These are phyloP conservation scores for Mallotus repandus DNA, from an alignment of 441 rosid species.

Conservation along the genomic window DNA sequence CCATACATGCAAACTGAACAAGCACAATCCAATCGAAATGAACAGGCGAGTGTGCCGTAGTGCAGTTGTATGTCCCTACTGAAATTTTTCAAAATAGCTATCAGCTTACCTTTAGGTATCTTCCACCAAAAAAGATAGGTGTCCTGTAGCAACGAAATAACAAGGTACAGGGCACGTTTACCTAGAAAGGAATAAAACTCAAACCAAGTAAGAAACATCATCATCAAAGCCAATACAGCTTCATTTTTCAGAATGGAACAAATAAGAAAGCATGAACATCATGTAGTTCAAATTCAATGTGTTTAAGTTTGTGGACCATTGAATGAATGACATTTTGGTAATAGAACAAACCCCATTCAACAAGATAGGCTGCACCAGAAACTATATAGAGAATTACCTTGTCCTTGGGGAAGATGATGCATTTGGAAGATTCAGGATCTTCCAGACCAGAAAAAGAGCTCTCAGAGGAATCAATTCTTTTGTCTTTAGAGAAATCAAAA, in stretches of 20 bases:
- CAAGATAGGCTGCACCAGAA: slow-evolving; percentile 1
- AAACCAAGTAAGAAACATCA: slow-evolving; percentile 16
- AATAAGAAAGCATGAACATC: slow-evolving; percentile 3
- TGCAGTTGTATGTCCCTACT: neutral
- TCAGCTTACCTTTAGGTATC: slow-evolving; percentile 78
- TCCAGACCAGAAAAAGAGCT: slow-evolving; percentile 26
- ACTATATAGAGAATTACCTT: slow-evolving; percentile 44
- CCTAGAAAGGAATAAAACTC: slow-evolving; percentile 37
- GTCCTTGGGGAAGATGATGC: slow-evolving; percentile 31
- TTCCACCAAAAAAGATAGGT: slow-evolving; percentile 79
- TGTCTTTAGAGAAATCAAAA: slow-evolving; percentile 20
- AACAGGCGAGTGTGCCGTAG: neutral
- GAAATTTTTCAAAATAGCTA: slow-evolving; percentile 6
- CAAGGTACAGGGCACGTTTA: slow-evolving; percentile 66
- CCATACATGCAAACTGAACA: neutral
- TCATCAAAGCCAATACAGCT: slow-evolving; percentile 7
- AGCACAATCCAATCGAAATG: neutral
- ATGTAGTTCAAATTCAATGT: neutral
- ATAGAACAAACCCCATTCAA: slow-evolving; percentile 6
- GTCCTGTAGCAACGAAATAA: slow-evolving; percentile 57
- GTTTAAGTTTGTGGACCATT: slow-evolving; percentile 18
- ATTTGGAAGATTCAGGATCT: slow-evolving; percentile 35
- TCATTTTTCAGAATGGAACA: neutral
- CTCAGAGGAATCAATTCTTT: slow-evolving; percentile 22
- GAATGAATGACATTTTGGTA: neutral